These are phyloP conservation scores for Podospora sp. DNA, from an alignment of 495 filamentous ascomycete species.

Conservation along the genomic window DNA sequence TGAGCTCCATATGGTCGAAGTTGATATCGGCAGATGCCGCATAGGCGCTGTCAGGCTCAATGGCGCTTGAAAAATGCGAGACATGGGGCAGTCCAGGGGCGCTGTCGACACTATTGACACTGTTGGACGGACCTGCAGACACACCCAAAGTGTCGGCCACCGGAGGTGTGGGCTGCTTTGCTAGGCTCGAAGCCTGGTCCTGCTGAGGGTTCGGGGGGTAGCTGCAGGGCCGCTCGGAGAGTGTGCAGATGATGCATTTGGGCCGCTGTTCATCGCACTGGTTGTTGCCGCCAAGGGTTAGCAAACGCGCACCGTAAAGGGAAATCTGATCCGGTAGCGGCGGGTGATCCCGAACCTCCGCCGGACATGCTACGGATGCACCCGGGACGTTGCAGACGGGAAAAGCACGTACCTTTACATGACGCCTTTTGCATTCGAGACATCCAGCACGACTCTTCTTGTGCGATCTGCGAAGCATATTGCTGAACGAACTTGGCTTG, in stretches of 20 bases:
- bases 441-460: slow-evolving; percentile 43
- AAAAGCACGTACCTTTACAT: slow-evolving; percentile 37
- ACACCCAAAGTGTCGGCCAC: neutral
- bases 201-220: slow-evolving; percentile 25
- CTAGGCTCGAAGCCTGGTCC: neutral
- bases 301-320: neutral
- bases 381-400: slow-evolving; percentile 3
- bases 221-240: slow-evolving; percentile 38
- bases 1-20: slow-evolving; percentile 41
- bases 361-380: no score
- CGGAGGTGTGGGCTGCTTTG: slow-evolving; percentile 8
- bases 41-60: neutral
- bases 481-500: neutral
- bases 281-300: neutral
- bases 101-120: neutral
- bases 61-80: slow-evolving; percentile 4
- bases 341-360: neutral
- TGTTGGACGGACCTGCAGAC: neutral
- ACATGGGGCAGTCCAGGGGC: slow-evolving; percentile 22
- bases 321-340: neutral
- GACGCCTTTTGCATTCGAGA: slow-evolving; percentile 44
- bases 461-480: slow-evolving; percentile 44
- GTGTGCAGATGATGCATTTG: slow-evolving; percentile 38
- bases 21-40: slow-evolving; percentile 31
- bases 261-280: slow-evolving; percentile 45